phyloP scores from a whole-genome alignment of 208 protist species.

The Spongospora subterranea region DNA sequence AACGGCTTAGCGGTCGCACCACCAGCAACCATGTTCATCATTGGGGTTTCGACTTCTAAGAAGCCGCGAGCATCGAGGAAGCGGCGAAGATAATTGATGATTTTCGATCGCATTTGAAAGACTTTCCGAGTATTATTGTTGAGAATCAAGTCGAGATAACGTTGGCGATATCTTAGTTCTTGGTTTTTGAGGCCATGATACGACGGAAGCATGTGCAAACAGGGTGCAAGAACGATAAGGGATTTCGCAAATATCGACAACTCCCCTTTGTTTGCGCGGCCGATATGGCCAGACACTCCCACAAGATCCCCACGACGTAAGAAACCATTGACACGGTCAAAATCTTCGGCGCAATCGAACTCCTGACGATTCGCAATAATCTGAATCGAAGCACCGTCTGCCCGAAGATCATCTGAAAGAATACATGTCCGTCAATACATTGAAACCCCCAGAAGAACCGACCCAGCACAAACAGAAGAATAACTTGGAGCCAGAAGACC shows the following conservation, averaged over 20 bases:
- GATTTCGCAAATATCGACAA: constrained; percentile 79
- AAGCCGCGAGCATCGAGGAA: constrained; percentile 78
- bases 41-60: constrained; percentile 85
- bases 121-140: constrained; percentile 90
- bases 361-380: constrained; percentile 69
- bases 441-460: neutral
- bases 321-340: constrained; percentile 81
- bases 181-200: constrained; percentile 86
- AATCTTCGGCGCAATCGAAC: constrained; percentile 71
- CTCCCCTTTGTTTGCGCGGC: constrained; percentile 78
- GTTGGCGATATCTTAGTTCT: constrained; percentile 80
- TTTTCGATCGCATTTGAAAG: constrained; percentile 85
- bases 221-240: constrained; percentile 87
- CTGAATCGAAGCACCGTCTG: constrained; percentile 91
- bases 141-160: constrained; percentile 99
- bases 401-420: constrained; percentile 82
- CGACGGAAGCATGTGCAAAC: constrained; percentile 98
- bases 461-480: constrained; percentile 82
- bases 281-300: constrained; percentile 84
- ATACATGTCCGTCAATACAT: too few species aligned
- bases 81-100: constrained; percentile 96
- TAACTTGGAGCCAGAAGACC: constrained; percentile 85
- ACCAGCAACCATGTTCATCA: constrained; percentile 93
- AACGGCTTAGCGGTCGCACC: constrained; percentile 99
- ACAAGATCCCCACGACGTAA: constrained; percentile 98